phyloP scores from a whole-genome alignment of 1,284 basidiomycete genomes.

The Schizopora paradoxa region DNA sequence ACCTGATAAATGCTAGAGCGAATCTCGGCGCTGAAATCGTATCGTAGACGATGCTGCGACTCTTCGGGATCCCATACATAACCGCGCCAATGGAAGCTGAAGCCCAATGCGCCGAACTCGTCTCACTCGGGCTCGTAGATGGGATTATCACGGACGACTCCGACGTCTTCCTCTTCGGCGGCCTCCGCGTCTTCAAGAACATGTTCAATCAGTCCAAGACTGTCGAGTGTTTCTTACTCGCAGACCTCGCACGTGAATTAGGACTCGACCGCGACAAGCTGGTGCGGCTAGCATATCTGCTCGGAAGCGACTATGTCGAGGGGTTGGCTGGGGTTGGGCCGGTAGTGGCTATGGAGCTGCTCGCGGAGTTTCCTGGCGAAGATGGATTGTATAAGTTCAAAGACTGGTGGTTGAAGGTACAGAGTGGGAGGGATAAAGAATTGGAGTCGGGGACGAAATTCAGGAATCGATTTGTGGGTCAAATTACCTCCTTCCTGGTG shows the following conservation, averaged over 20 bases:
- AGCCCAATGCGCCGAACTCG: constrained; percentile 95
- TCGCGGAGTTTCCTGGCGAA: constrained; percentile 85
- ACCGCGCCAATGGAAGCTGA: constrained; percentile 99
- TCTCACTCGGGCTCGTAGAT: constrained; percentile 82
- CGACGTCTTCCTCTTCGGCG: constrained; percentile 98
- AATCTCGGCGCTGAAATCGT: constrained; percentile 6
- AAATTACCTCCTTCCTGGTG: neutral
- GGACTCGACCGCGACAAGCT: constrained; percentile 85
- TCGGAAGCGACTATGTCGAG: constrained; percentile 98
- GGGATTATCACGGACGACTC: constrained; percentile 99
- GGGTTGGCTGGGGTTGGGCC: constrained; percentile 94
- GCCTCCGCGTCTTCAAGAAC: constrained; percentile 91
- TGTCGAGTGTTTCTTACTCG: constrained; percentile 88
- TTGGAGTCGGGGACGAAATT: constrained; percentile 73
- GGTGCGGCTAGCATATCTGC: constrained; percentile 85
- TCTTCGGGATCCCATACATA: constrained; percentile 97
- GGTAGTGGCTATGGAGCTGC: constrained; percentile 92
- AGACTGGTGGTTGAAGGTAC: constrained; percentile 95
- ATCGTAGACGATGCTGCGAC: constrained; percentile 73
- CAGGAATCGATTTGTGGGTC: constrained; percentile 77
- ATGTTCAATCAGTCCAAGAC: constrained; percentile 99
- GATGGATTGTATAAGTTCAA: constrained; percentile 83
- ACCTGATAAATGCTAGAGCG: constrained; percentile 7
- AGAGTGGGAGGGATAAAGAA: constrained; percentile 77
- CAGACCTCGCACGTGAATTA: constrained; percentile 85